Percentiles rank a stretch among this genome's conserved stretches.
phyloP scores from a whole-genome alignment of 495 filamentous ascomycete genomes.

The Elasticomyces elasticus region DNA sequence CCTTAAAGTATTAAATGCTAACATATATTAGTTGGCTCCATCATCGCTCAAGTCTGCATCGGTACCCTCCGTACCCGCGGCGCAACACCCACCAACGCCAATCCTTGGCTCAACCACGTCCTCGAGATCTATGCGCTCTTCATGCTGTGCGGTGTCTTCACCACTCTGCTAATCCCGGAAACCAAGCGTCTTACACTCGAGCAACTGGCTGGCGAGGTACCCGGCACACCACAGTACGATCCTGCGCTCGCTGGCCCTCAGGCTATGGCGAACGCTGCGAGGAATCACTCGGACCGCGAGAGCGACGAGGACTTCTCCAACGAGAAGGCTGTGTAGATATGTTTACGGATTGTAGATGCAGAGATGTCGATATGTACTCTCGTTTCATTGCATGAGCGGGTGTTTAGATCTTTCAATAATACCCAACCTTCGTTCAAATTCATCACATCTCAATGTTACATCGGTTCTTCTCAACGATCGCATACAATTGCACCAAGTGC shows the following conservation, averaged over 20 bases:
- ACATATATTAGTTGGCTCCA: conserved; percentile 70
- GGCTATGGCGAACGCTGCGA: neutral
- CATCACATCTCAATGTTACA: too few relatives aligned
- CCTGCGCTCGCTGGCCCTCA: neutral
- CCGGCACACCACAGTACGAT: conserved; percentile 13
- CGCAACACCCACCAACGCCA: conserved; percentile 25
- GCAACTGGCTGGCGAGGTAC: conserved; percentile 24
- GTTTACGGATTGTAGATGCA: neutral
- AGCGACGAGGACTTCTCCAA: neutral
- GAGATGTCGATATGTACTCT: neutral
- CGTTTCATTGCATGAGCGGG: neutral
- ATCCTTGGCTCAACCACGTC: conserved; percentile 68
- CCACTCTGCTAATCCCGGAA: conserved; percentile 59
- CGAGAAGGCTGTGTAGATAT: neutral
- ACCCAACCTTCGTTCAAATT: neutral
- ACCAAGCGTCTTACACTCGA: conserved; percentile 56
- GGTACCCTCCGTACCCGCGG: conserved; percentile 34
- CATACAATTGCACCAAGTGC: too few relatives aligned
- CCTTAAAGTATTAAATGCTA: too few relatives aligned
- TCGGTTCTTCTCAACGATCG: too few relatives aligned
- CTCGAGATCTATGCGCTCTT: conserved; percentile 73
- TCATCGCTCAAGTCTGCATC: conserved; percentile 43
- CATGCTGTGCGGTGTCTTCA: conserved; percentile 63
- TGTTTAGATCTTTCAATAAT: neutral
- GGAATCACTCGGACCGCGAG: neutral